These are phyloP conservation scores for Darksidea phi DNA, from an alignment of 495 filamentous ascomycete species.

Conservation along the genomic window DNA sequence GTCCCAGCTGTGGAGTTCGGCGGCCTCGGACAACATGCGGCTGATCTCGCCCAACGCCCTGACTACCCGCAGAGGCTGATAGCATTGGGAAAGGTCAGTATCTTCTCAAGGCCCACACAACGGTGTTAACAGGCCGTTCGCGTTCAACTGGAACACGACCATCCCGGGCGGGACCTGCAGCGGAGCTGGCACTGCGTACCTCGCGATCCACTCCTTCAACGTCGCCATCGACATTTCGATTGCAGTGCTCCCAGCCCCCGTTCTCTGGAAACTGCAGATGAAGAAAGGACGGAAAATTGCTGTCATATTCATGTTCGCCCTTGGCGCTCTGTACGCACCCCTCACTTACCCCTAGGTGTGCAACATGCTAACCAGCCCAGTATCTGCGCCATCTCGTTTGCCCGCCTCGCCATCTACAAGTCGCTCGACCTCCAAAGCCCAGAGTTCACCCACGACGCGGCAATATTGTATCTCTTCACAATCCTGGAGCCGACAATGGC, in stretches of 20 bases:
- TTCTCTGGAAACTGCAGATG: background rate
- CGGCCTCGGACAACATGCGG: background rate
- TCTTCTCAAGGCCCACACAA: background rate
- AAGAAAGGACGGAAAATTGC: background rate
- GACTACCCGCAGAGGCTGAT: background rate
- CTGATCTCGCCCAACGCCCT: background rate
- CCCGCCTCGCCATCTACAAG: background rate
- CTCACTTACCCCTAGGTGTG: too few relatives aligned
- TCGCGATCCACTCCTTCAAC: background rate
- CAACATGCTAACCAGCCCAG: background rate
- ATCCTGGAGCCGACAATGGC: background rate
- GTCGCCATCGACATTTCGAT: background rate
- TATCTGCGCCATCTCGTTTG: background rate
- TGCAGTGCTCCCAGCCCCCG: background rate
- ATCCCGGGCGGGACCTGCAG: background rate
- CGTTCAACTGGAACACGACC: background rate
- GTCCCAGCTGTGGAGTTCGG: background rate
- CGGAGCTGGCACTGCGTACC: background rate
- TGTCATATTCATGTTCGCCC: background rate
- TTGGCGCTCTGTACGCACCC: too few relatives aligned
- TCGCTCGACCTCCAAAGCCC: background rate
- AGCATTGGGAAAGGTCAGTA: background rate
- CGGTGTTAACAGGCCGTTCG: background rate
- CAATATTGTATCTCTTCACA: background rate
- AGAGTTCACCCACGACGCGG: background rate